These are phyloP conservation scores for Dictyophora rubrovolvata DNA, from an alignment of 768 basidiomycete genomes.

Conservation along the genomic window DNA sequence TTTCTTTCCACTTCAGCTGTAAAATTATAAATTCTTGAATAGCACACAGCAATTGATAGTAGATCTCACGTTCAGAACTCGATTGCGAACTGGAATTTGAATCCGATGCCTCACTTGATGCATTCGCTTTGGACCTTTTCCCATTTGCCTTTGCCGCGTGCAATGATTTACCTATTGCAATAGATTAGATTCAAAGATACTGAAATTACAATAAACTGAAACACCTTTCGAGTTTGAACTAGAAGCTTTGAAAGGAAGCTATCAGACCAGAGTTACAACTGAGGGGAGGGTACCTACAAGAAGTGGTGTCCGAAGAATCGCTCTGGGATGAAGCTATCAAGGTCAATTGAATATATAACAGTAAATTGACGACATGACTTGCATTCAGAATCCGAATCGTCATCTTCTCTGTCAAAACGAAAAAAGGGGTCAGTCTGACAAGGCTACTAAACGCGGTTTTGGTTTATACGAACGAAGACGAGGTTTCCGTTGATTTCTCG, in stretches of 20 bases:
- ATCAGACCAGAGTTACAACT: background rate
- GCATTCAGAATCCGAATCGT: slow-evolving; percentile 3
- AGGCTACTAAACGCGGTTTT: background rate
- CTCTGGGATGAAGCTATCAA: background rate
- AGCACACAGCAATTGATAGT: background rate
- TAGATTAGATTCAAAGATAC: background rate
- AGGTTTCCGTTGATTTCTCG: slow-evolving; percentile 11
- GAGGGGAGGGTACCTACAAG: slow-evolving; percentile 1
- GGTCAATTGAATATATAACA: background rate
- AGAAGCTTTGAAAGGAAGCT: background rate
- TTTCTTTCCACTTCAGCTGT: background rate
- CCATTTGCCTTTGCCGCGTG: background rate
- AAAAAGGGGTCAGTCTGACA: background rate
- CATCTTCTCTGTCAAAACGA: background rate
- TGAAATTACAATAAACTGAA: background rate
- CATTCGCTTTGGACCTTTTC: slow-evolving; percentile 19
- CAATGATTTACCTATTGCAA: background rate
- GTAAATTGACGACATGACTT: background rate
- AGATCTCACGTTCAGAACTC: slow-evolving; percentile 10
- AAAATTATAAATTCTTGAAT: background rate
- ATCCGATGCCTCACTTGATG: slow-evolving; percentile 12
- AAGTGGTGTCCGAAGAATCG: background rate
- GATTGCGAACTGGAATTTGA: slow-evolving; percentile 20
- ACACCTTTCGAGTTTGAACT: background rate
- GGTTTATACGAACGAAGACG: background rate